These are phyloP conservation scores for Stephania cephalantha DNA, from an alignment of 164 flowering plant genomes.

Conservation along the genomic window DNA sequence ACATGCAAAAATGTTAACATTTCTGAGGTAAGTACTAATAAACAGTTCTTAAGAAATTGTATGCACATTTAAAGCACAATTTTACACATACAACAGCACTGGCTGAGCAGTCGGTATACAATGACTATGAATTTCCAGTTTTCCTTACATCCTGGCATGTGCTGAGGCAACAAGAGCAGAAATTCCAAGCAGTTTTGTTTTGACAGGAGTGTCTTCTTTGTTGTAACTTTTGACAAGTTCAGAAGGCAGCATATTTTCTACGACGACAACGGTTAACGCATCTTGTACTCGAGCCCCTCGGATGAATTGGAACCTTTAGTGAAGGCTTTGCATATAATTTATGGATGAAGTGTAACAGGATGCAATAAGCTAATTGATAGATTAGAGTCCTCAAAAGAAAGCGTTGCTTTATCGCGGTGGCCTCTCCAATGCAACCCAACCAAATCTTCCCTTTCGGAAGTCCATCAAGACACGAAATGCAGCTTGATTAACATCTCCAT, in stretches of 20 bases:
- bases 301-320: background rate
- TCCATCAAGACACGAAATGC: constrained; percentile 81
- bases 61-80: background rate
- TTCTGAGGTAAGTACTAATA: background rate
- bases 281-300: background rate
- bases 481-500: constrained; percentile 79
- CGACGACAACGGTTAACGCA: background rate
- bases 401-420: constrained; percentile 46
- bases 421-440: constrained; percentile 83
- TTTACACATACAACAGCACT: background rate
- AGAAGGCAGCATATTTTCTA: background rate
- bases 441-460: constrained; percentile 89
- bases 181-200: background rate
- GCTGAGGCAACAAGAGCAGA: background rate
- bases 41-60: background rate
- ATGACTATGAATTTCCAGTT: background rate
- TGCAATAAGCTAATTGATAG: background rate
- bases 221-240: background rate
- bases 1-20: background rate
- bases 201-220: background rate
- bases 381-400: background rate
- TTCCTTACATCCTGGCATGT: background rate
- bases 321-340: background rate
- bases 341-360: background rate
- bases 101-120: background rate